Evolutionary conservation across 2,329 filamentous ascomycete species (phyloP), one percentile per base, ranked within the genome.

Genomic region (Aureobasidium melanogenum): DNA sequence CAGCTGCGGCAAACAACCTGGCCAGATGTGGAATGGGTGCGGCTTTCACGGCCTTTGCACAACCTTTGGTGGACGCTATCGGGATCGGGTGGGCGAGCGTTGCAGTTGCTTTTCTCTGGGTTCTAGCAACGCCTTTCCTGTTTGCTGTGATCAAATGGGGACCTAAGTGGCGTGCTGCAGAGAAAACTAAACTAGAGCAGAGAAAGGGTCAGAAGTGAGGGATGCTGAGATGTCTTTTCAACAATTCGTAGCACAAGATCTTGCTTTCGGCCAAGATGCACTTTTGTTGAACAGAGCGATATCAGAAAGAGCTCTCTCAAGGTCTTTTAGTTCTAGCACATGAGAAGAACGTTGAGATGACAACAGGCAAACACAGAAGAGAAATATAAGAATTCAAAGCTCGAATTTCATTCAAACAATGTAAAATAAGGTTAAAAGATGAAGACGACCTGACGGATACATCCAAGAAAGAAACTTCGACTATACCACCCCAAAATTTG

Each of bases 41-140:
- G 9, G 72, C 64, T 0, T 72, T 70, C 0, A 71, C 70, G 0
- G 75, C 70, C 14, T 73, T 73, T 0, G 72, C 77, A 34, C 69
- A 74, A 7, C 70, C 72, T 1, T 74, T 77, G 71, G 74, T 75
- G 22, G 65, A 70, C 10, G 71, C 69, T 1, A 75, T 77, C 64
- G 76, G 74, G 5, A 69, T 72, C 4, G 76, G 76, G 0, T 79
- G 77, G 76, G 73, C 72, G 1, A 79, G 78, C 60, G 78, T 76
- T 0, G 75, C 80, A 62, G 69, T 79, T 66, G 67, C 77, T 43
- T 56, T 75, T 60, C 62, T 79, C 1, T 69, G 78, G 62, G 51
- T 72, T 15, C 64, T 66, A 1, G 71, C 72, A 3, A 74, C 70
- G 43, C 76, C 77, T 9, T 69, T 79, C 17, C 65, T 79, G 47